Evolutionary conservation across 352 stramenopile genomes (phyloP).

Genomic region (Pythium monospermum): DNA sequence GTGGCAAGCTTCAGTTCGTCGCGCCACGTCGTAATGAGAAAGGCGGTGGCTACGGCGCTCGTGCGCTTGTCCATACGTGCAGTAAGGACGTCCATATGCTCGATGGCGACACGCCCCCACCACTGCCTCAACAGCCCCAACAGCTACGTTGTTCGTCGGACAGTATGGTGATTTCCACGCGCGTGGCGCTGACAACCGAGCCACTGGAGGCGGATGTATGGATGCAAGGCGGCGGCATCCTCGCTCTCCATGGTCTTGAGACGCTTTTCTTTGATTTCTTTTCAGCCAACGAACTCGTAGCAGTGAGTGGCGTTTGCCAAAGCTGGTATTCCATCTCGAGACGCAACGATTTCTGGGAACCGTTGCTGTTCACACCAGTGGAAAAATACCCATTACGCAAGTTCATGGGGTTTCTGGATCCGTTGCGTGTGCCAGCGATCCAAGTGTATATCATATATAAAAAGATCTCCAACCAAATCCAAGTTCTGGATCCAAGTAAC

Average conservation of each 20-base stretch:
- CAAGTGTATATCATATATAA: slow-evolving; percentile 74
- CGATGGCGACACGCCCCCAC: background rate
- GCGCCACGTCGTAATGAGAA: slow-evolving; percentile 1
- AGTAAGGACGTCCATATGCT: slow-evolving; percentile 1
- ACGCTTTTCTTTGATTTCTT: slow-evolving; percentile 62
- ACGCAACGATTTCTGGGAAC: slow-evolving; percentile 64
- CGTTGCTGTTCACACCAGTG: slow-evolving; percentile 45
- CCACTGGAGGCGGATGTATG: slow-evolving; percentile 7
- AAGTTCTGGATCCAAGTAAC: slow-evolving; percentile 10
- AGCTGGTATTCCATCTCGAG: slow-evolving; percentile 49
- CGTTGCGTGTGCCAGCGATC: slow-evolving; percentile 46
- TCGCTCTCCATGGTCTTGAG: slow-evolving; percentile 50
- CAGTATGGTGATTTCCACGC: slow-evolving; percentile 51
- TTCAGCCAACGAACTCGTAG: slow-evolving; percentile 35
- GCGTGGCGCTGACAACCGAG: slow-evolving; percentile 40
- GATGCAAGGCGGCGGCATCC: slow-evolving; percentile 31
- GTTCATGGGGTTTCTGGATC: slow-evolving; percentile 41
- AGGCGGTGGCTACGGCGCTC: background rate
- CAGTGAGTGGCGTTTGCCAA: slow-evolving; percentile 42
- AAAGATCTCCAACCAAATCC: slow-evolving; percentile 26
- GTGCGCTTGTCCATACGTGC: background rate
- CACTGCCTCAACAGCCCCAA: background rate
- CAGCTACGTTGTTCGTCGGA: too few species aligned
- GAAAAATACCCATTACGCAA: slow-evolving; percentile 61
- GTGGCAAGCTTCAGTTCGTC: slow-evolving; percentile 42